Evolutionary conservation across 176 grass and related monocot species (phyloP).

Genomic region (Carex parvula): DNA sequence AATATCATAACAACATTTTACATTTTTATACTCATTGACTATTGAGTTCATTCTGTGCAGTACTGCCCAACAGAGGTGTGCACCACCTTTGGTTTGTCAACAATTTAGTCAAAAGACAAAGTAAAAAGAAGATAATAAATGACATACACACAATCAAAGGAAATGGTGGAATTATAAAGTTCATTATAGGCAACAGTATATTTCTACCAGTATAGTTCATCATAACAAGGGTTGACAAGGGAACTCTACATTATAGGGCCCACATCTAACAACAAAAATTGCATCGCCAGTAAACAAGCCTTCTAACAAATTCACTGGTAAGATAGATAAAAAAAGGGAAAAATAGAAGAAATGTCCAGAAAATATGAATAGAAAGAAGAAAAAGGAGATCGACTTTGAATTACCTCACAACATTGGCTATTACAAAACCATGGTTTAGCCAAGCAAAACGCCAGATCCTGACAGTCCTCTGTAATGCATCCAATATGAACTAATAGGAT

Average conservation of each 20-base stretch:
- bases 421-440: constrained; percentile 71
- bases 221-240: neutral
- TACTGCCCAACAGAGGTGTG: neutral
- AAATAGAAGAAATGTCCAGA: neutral
- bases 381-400: neutral
- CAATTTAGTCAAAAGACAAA: neutral
- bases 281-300: neutral
- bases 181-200: neutral
- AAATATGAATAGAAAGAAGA: neutral
- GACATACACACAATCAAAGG: neutral
- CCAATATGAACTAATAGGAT: constrained; percentile 67
- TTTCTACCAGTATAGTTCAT: neutral
- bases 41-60: neutral
- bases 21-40: neutral
- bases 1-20: constrained; percentile 19
- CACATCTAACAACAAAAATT: neutral
- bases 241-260: neutral
- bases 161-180: neutral
- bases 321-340: neutral
- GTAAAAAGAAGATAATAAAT: neutral
- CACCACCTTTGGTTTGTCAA: neutral
- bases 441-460: constrained; percentile 32
- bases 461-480: constrained; percentile 41
- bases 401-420: constrained; percentile 57
- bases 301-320: neutral